Conservation (phyloP, 345 rosid genomes). For the Brassica carinata region DNA sequence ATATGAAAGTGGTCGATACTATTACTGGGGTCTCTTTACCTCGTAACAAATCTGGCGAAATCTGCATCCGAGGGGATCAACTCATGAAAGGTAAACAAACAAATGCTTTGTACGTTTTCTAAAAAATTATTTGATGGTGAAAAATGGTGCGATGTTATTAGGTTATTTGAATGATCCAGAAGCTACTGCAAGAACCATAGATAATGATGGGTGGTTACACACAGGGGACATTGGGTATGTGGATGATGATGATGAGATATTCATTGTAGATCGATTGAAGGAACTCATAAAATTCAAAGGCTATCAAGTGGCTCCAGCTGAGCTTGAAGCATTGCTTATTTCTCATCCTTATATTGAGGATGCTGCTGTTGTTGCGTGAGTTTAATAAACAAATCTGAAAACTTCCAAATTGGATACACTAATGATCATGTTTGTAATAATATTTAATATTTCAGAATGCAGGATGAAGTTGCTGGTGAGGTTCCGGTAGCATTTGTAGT, state of each 20-base stretch:
- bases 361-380: neutral
- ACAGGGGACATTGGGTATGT: neutral
- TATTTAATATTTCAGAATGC: constrained; percentile 52
- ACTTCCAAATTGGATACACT: too few relatives aligned
- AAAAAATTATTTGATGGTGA: neutral
- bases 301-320: neutral
- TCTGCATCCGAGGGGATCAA: neutral
- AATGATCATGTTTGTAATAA: too few relatives aligned
- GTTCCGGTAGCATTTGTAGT: neutral
- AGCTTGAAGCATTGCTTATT: neutral
- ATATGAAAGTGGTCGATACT: neutral
- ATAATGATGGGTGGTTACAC: neutral
- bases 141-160: neutral
- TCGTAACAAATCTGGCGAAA: neutral
- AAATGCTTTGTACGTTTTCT: neutral
- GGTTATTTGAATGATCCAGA: neutral
- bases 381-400: neutral
- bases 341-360: neutral
- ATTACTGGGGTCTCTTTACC: neutral
- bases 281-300: neutral
- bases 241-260: neutral
- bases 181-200: neutral
- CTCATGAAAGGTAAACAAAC: neutral
- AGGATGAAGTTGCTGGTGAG: constrained; percentile 42
- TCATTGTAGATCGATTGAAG: neutral